Evolutionary conservation across 2,329 filamentous ascomycete genomes (phyloP).

Genomic region (Xylariaceae sp.): DNA sequence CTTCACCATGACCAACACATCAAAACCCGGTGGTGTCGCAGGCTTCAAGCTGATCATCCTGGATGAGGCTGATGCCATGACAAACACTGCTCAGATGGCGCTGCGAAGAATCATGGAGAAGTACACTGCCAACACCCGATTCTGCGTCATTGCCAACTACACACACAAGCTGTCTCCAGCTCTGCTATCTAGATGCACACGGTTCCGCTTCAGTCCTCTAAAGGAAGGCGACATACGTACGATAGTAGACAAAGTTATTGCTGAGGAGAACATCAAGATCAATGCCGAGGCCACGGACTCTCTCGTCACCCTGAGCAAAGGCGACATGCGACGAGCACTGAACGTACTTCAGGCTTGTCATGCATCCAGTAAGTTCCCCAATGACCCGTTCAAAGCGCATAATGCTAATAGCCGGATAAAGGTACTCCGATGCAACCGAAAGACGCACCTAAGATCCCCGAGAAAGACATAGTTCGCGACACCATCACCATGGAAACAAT

Average conservation of each 20-base stretch:
- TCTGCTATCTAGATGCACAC: conserved; percentile 85
- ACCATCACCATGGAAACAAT: conserved; percentile 86
- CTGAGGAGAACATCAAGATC: conserved; percentile 83
- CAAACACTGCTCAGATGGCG: conserved; percentile 97
- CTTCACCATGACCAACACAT: conserved; percentile 64
- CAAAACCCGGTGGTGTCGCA: conserved; percentile 53
- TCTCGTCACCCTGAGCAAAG: conserved; percentile 83
- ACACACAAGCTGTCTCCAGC: conserved; percentile 96
- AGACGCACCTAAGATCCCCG: conserved; percentile 56
- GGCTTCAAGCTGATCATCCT: conserved; percentile 95
- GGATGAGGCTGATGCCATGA: conserved; percentile 99
- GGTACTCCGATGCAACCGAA: conserved; percentile 66
- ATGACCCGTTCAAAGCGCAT: background rate
- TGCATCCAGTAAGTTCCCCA: conserved; percentile 69
- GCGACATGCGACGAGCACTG: conserved; percentile 91
- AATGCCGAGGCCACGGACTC: conserved; percentile 76
- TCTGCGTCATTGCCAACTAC: conserved; percentile 99
- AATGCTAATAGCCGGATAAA: conserved; percentile 28
- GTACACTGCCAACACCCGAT: conserved; percentile 95
- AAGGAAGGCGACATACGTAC: conserved; percentile 83
- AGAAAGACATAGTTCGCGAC: conserved; percentile 70
- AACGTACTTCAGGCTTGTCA: conserved; percentile 97
- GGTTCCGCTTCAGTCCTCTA: conserved; percentile 91
- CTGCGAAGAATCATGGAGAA: conserved; percentile 97
- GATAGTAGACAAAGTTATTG: conserved; percentile 85